Base-by-base conservation (phyloP, 2,329 filamentous ascomycete genomes). In the Hypoxylon sp. region DNA sequence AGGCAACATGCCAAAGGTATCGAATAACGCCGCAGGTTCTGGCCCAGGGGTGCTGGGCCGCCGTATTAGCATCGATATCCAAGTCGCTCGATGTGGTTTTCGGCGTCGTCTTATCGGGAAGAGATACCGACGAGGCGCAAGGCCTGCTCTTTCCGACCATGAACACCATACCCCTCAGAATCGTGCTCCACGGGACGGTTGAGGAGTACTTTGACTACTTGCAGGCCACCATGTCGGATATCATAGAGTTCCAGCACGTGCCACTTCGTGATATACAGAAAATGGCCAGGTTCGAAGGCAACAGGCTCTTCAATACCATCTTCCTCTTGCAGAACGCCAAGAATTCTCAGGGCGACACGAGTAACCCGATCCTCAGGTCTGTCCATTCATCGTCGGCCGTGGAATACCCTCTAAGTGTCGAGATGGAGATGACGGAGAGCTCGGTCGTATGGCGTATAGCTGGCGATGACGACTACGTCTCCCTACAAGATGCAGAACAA, bases 141-240 rank as follows among this genome's bases (percentile, higher is more conserved):
- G 73, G 83, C 21, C 74, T 94, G 10, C 80, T 93, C 69, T 97
- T 97, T 67, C 94, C 93, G 0, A 91, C 90, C 0, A 97, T 97
- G 90, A 97, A 96, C 69, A 97, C 93, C 0, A 87, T 97, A 0
- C 84, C 89, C 0, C 79, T 96, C 6, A 83, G 92, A 9, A 83
- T 83, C 1, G 80, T 93, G 2, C 72, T 97, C 2, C 89, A 95
- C 66, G 91, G 91, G 1, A 86, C 81, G 0, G 75, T 83, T 0
- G 63, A 72, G 0, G 81, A 87, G 0, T 87, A 96, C 75, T 75
- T 97, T 23, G 80, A 78, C 10, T 90, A 93, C 68, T 81, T 92
- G 63, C 92, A 97, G 69, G 83, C 87, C 1, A 88, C 84, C 58
- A 83, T 90, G 73, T 79, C 81, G 1, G 81, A 82, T 20, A 83